Conservation (phyloP, 805 yeast species). For the Blastobotrys terrestris region DNA sequence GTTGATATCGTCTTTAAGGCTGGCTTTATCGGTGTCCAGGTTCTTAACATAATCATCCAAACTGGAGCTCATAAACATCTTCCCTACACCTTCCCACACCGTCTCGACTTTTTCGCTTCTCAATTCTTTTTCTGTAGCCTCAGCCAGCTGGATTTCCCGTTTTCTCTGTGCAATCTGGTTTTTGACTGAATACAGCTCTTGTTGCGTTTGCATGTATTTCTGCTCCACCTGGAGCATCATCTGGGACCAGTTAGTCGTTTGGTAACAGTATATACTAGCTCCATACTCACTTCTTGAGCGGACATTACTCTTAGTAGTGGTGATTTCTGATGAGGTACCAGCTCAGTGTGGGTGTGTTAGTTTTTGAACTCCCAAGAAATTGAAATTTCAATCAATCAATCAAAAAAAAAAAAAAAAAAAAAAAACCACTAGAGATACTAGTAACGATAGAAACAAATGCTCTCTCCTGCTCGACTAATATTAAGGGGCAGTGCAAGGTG, state of each 20-base stretch:
- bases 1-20: conserved; percentile 51
- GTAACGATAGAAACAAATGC: no score
- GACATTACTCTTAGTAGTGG: no score
- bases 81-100: conserved; percentile 86
- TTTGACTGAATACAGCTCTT: conserved; percentile 51
- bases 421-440: no score
- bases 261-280: no score
- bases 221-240: conserved; percentile 50
- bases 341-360: no score
- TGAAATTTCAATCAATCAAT: no score
- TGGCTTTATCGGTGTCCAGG: conserved; percentile 46
- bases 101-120: conserved; percentile 35
- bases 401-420: no score
- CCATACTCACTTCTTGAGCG: no score
- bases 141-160: conserved; percentile 47
- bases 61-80: conserved; percentile 44
- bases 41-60: conserved; percentile 42
- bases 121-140: conserved; percentile 53
- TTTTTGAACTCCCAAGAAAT: no score
- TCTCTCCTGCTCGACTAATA: background rate
- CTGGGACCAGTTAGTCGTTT: no score
- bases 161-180: conserved; percentile 44
- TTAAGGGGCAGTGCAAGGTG: background rate
- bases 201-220: conserved; percentile 52
- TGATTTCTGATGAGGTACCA: no score